Conservation (phyloP, 139 green algal species). For the Chlorella ohadii region DNA sequence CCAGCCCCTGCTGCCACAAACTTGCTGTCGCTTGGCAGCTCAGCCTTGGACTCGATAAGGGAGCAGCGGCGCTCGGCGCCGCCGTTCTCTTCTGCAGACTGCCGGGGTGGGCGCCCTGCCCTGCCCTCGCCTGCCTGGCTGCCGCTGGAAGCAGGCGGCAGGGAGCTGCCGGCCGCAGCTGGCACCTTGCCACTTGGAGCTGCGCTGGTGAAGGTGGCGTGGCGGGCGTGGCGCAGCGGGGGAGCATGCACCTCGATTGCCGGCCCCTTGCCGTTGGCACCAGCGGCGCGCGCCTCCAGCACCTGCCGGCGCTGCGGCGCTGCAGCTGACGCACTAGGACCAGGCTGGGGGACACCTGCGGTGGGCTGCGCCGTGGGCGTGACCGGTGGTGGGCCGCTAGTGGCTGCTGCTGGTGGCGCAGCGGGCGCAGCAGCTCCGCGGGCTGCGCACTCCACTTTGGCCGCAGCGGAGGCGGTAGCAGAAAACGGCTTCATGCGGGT, state of each 20-base stretch:
- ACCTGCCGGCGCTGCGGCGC: neutral
- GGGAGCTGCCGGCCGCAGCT: no score
- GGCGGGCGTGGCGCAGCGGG: neutral
- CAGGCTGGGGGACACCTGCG: no score
- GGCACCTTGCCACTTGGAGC: neutral
- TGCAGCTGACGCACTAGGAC: neutral
- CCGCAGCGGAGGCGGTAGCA: neutral
- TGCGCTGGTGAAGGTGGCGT: neutral
- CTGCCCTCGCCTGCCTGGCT: neutral
- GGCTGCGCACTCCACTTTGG: neutral
- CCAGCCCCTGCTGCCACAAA: neutral
- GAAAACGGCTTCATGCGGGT: conserved; percentile 17
- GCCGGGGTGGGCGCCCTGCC: neutral
- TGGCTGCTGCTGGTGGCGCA: neutral
- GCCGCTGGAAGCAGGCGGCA: neutral
- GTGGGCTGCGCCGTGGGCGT: no score
- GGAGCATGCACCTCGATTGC: neutral
- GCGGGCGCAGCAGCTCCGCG: neutral
- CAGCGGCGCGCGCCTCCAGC: neutral
- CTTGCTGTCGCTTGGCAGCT: neutral
- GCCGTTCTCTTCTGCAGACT: conserved; percentile 22
- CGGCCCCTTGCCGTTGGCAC: neutral
- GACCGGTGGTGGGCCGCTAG: neutral
- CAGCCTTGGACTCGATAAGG: neutral
- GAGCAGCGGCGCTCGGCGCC: neutral